phyloP scores from a whole-genome alignment of 305 asterid genomes.

The Caryopteris hybrid region DNA sequence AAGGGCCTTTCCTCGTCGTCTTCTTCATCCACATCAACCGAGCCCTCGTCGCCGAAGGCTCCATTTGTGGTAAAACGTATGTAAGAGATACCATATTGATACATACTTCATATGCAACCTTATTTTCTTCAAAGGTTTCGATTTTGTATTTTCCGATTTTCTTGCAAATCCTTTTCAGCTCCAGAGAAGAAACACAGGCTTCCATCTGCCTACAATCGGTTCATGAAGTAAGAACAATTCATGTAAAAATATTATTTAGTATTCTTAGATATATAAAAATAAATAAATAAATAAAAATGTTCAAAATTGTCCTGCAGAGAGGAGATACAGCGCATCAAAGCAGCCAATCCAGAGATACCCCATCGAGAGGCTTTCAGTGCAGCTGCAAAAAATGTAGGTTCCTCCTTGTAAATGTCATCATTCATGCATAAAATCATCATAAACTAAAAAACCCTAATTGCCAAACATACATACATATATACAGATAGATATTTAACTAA shows the following conservation, averaged over 20 bases:
- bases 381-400: slow-evolving; percentile 82
- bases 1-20: slow-evolving; percentile 58
- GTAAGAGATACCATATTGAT: not conserved
- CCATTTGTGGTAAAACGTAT: slow-evolving; percentile 93
- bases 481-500: not conserved
- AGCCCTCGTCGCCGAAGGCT: slow-evolving; percentile 70
- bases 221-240: slow-evolving; percentile 85
- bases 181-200: slow-evolving; percentile 98
- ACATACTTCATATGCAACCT: not conserved
- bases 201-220: slow-evolving; percentile 96
- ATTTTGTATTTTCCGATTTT: not conserved
- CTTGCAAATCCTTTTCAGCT: slow-evolving; percentile 46
- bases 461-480: too few relatives aligned
- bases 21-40: slow-evolving; percentile 54
- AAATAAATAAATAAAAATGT: not conserved
- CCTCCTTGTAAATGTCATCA: not conserved
- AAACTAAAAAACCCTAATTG: not conserved
- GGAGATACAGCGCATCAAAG: slow-evolving; percentile 89
- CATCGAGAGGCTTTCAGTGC: slow-evolving; percentile 98
- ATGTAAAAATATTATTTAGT: too few relatives aligned
- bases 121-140: not conserved
- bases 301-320: slow-evolving; percentile 36
- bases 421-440: not conserved
- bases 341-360: slow-evolving; percentile 91
- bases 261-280: too few relatives aligned